Evolutionary conservation across 306 rosid species (phyloP), one percentile per base, ranked within the genome.

Genomic region (Trifolium fragiferum): DNA sequence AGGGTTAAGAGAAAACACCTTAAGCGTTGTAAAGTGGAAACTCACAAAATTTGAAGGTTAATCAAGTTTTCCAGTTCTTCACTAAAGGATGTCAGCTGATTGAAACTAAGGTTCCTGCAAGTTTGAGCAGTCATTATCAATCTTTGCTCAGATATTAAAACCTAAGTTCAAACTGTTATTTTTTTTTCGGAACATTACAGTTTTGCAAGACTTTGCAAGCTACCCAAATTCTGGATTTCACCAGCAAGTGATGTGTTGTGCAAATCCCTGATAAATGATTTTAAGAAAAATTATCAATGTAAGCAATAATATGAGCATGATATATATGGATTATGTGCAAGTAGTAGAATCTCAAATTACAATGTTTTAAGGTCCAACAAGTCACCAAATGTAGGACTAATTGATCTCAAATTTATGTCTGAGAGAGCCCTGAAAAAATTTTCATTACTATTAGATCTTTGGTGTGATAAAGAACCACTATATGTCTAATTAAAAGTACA

Each of bases 51-150:
- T 86, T 82, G 85, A 75, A 93, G 98, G 87, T 82, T 88, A 62
- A 84, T 69, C 78, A 93, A 84, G 87, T 75, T 87, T 32, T 82
- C 89, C 49, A 91, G 82, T 33, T 89, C 97, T 25, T 74, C 82
- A 23, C 97, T 97, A 57, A 93, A 87, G 66, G 96, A 89, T 47
- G 83, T 81, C 62, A 93, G 76, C 57, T 80, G 77, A 77, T 93
- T 93, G 92, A 87, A 93, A 82, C 98, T 91, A 80, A 93, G 84
- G 77, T 91, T 89, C 92, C 98, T 93, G 92, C 71, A 82, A 91
- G 67, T 76, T 78, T 73, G 32, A 21, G 64, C 65, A 70, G 35
- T 67, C 18, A 55, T 20, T 75, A 27, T 77, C 67, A 57, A 9
- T 14, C 15, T 69, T 32, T 37, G 23, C 43, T 50, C 14, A 66